Evolutionary conservation across 129 eudicot species (phyloP).

Genomic region (Centella asiatica): DNA sequence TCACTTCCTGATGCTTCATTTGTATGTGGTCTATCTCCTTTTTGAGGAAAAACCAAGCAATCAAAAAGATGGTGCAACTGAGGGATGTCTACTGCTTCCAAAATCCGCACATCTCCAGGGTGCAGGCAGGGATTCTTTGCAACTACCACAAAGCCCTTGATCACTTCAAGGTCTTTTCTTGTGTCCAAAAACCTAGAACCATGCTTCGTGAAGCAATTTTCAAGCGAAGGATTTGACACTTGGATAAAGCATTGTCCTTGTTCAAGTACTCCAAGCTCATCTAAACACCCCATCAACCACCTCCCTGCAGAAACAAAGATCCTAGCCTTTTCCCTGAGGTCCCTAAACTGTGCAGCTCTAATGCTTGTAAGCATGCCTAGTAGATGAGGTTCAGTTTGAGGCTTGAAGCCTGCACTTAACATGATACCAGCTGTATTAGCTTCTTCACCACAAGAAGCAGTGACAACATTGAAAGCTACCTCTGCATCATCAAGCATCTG

Average conservation of each 20-base stretch:
- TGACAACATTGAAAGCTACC: conserved; percentile 36
- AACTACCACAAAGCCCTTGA: conserved; percentile 42
- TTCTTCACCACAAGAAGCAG: conserved; percentile 39
- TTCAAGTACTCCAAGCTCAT: conserved; percentile 39
- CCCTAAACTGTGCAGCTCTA: conserved; percentile 45
- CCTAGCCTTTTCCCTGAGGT: conserved; percentile 45
- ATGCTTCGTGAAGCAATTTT: conserved; percentile 36
- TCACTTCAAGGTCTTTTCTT: conserved; percentile 21
- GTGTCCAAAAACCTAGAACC: conserved; percentile 34
- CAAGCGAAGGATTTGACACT: conserved; percentile 41
- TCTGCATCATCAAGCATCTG: conserved; percentile 32
- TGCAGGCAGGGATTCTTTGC: conserved; percentile 62
- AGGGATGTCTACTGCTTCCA: conserved; percentile 49
- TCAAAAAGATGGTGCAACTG: conserved; percentile 40
- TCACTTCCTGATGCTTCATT: conserved; percentile 70
- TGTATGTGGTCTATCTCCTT: conserved; percentile 53
- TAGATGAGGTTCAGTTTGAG: conserved; percentile 43
- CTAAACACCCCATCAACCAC: conserved; percentile 65
- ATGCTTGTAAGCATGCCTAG: conserved; percentile 45
- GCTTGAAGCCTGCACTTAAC: conserved; percentile 52
- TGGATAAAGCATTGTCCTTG: conserved; percentile 53
- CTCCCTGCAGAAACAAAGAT: conserved; percentile 49
- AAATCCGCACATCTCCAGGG: conserved; percentile 51
- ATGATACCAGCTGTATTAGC: conserved; percentile 51
- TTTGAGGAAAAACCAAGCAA: conserved; percentile 54